Evolutionary conservation across 2,329 filamentous ascomycete species (phyloP), one percentile per base, ranked within the genome.

Genomic region (Lithohypha guttulata): DNA sequence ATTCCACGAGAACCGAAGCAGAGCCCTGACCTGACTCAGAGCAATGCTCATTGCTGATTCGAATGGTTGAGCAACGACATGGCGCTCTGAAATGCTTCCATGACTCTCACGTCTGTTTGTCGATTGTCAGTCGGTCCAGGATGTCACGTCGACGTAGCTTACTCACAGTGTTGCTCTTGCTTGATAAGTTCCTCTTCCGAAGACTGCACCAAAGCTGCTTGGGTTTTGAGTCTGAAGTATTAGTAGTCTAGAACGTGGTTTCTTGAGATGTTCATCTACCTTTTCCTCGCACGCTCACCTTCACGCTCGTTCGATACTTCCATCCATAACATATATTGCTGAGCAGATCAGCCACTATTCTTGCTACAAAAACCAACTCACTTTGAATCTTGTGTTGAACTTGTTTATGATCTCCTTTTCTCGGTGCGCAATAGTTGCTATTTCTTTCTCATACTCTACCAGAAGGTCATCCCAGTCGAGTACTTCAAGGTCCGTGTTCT

Each of bases 301-400:
- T 94, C 87, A 45, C 84, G 77, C 8, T 68, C 63, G 21, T 77
- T 71, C 1, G 81, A 80, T 9, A 81, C 75, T 14, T 79, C 69
- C 17, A 83, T 81, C 86, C 87, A 95, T 23, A 78, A 64, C 42
- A 71, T 71, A 58, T 93, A 93, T 56, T 81, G 82, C 84, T 93
- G 48, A 18, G 27, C n/a, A 7, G 32, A 38, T 43, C 18, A 39
- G 39, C 51, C 10, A 43, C 46, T 46, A 14, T 11, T 1, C 19
- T 10, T 9, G 20, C 4, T 13, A 33, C 29, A 29, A 7, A 11
- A 6, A 17, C 19, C 10, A 13, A 34, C 39, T 41, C 60, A 79
- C 80, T 59, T 77, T 72, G 45, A 81, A 70, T n/a, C 87, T 64
- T 28, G 66, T 61, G 11, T 77, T 68, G 47, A 81, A 84, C 45